phyloP scores from a whole-genome alignment of 139 green algal species.

The Asterochloris erici region DNA sequence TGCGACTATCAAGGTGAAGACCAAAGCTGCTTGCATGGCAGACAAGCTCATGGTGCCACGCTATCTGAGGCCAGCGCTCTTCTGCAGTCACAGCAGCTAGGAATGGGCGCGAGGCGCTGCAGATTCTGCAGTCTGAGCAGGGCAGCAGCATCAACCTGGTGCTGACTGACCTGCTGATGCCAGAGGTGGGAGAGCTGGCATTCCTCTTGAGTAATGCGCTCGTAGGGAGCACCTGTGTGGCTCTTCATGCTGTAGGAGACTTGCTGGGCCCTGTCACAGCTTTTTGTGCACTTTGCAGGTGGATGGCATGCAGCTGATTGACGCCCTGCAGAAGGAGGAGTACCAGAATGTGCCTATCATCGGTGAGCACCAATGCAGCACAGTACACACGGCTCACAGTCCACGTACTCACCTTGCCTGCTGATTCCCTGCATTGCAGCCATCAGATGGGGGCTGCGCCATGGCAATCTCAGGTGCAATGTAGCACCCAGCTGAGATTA shows the following conservation, averaged over 20 bases:
- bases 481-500: neutral
- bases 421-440: too few relatives aligned
- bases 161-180: constrained; percentile 23
- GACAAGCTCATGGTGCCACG: neutral
- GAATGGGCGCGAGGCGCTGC: constrained; percentile 21
- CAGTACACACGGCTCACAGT: neutral
- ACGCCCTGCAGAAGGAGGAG: constrained; percentile 2
- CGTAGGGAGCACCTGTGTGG: too few relatives aligned
- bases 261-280: neutral
- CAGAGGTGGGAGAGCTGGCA: constrained; percentile 10
- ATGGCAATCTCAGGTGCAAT: neutral
- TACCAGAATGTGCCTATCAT: constrained; percentile 19
- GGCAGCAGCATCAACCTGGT: constrained; percentile 15
- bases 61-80: neutral
- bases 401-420: too few relatives aligned
- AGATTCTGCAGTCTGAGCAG: constrained; percentile 1
- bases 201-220: neutral
- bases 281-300: constrained; percentile 17
- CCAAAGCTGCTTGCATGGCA: neutral
- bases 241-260: too few relatives aligned
- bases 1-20: constrained; percentile 21
- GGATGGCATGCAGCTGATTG: constrained; percentile 18
- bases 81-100: constrained; percentile 15
- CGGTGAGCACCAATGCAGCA: neutral
- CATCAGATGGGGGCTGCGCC: neutral